Base-by-base conservation (phyloP, 495 filamentous ascomycete species). In the Penicillium canariense region DNA sequence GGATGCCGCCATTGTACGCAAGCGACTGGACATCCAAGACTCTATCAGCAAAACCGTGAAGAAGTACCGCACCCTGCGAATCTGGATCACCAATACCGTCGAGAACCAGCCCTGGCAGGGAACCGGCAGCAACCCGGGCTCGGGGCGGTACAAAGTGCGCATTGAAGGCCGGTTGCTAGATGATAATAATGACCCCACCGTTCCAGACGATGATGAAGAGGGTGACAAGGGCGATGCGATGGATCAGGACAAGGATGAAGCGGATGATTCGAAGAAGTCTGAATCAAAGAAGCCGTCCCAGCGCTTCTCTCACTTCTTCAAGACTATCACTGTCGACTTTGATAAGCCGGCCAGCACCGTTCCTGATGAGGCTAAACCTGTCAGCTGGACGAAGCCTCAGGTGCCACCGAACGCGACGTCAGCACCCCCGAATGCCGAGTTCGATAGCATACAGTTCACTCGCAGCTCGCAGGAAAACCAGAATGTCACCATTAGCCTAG, bases 81-180 rank as follows among this genome's bases (percentile, higher is more conserved):
- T 99, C 51, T 97, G 91, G 90, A 87, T 99, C 57, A 90, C 87
- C 65, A 99, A 99, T 68, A 96, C 92, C 1, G 89, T 87, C 20
- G 92, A 97, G 70, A 88, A 89, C 61, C 95, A 97, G 70, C 87
- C 89, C 15, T 97, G 95, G 95, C 95, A 97, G 28, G 58, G 54
- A 14, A 48, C 66, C n/a, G 67, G 68, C 11, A 65, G 48, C 49
- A 73, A 65, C 54, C 73, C 75, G n/a, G 75, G 75, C 34, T 76
- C 72, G 3, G 75, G 73, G 9, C 88, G 86, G 6, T 97, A 93
- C 67, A 85, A 87, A 35, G 88, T 99, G 61, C 91, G 88, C 73
- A 93, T 99, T 55, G 91, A 97, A 69, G 95, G 90, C 45, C 82
- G 87, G n/a, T 70, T 99, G 42, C 74, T 97, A 23, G 89, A 91